Base-by-base conservation (phyloP, 371 early-diverging fungal species). In the Actinomortierella ambigua region DNA sequence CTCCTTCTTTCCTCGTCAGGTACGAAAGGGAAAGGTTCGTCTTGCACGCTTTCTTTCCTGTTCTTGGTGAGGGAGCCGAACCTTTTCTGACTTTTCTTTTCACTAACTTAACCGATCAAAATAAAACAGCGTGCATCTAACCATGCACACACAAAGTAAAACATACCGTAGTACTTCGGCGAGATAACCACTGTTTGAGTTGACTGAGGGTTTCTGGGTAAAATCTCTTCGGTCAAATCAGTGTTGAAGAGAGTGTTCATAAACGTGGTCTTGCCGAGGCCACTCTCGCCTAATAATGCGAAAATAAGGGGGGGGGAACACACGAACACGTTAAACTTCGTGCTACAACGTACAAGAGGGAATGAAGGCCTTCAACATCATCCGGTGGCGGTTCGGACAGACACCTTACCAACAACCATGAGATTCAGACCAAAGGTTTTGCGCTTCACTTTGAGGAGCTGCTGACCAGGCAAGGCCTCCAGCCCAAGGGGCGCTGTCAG, bases 231-330 rank as follows among this genome's bases (percentile, higher is more conserved):
- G 53, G 84, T 85, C 20, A 91, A 79, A 56, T 87, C 85, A 8
- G 90, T 80, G 59, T 83, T 79, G 68, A 91, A 97, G 9, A 98
- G 79, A 7, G 95, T 93, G 78, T 95, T 95, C 77, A 98, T 83
- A 61, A 98, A 93, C 5, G 98, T 97, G 15, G 94, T 88, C 79
- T 97, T 94, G 49, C 98, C 98, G 43, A 95, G 79, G 40, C 96
- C 98, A 65, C 89, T 83, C 57, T 90, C 84, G 24, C 93, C 93
- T 92, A 70, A 34, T 18, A 47, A 22, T 28, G 26, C 42, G 39
- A 51, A n/a, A 23, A 53, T 23, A 56, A 20, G 22, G 26, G 28
- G 22, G 47, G 48, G 55, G 40, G 26, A 23, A 53, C 27, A 39
- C 27, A 20, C 23, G 15, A 6, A 46, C 24, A 18, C 27, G 24